These are phyloP conservation scores for Nitzschia sp. DNA, from an alignment of 108 stramenopile species.

Conservation along the genomic window DNA sequence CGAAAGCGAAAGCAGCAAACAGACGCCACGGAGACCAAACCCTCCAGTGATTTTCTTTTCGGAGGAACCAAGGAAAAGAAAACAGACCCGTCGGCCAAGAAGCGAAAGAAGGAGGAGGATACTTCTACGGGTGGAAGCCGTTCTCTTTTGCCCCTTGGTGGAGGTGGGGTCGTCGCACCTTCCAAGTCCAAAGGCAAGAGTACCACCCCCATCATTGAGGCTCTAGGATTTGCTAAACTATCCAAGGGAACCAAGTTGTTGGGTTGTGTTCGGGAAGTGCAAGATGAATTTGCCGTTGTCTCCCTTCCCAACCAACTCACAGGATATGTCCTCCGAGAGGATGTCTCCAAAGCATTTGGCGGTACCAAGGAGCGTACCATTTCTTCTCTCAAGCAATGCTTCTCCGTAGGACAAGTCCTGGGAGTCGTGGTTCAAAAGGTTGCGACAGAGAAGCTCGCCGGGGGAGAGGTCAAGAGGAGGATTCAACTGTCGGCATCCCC, in stretches of 20 bases:
- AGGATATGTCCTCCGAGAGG: conserved; percentile 62
- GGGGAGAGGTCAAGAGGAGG: conserved; percentile 44
- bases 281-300: conserved; percentile 65
- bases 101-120: conserved; percentile 13
- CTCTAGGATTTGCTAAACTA: conserved; percentile 63
- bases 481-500: conserved; percentile 78
- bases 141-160: conserved; percentile 68
- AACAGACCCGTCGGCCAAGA: background rate
- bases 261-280: conserved; percentile 64
- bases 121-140: conserved; percentile 5
- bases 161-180: conserved; percentile 68
- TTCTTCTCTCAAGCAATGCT: conserved; percentile 30
- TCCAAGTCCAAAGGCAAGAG: conserved; percentile 8
- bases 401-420: conserved; percentile 57
- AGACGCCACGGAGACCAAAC: background rate
- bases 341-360: background rate
- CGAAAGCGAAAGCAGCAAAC: conserved; percentile 2
- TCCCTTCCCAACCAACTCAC: conserved; percentile 70
- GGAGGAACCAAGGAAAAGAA: background rate
- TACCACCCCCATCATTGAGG: conserved; percentile 60
- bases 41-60: conserved; percentile 18
- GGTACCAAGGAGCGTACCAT: conserved; percentile 27
- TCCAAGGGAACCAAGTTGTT: conserved; percentile 66
- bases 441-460: conserved; percentile 42
- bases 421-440: conserved; percentile 62